Evolutionary conservation across 768 basidiomycete species (phyloP).

Genomic region (Collybia nuda): DNA sequence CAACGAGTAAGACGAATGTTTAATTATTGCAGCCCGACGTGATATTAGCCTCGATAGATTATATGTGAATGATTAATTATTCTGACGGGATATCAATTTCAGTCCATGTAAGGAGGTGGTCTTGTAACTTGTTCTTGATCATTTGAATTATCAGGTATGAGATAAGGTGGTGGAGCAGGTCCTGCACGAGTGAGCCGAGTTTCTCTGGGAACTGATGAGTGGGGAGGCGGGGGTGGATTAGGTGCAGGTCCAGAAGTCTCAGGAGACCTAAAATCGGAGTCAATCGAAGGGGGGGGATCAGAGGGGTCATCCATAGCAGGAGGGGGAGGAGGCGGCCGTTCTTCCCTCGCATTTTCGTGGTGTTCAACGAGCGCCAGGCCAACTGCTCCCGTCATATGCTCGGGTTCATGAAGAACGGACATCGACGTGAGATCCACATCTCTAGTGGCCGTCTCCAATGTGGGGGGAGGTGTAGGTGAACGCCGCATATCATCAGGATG

Average conservation of each 20-base stretch:
- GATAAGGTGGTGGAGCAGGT: slow-evolving; percentile 80
- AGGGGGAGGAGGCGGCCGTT: slow-evolving; percentile 69
- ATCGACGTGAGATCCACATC: slow-evolving; percentile 72
- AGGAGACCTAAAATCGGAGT: slow-evolving; percentile 71
- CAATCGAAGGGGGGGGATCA: slow-evolving; percentile 87
- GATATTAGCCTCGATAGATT: slow-evolving; percentile 14
- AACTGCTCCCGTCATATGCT: slow-evolving; percentile 54
- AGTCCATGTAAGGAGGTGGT: slow-evolving; percentile 68
- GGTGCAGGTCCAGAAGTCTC: slow-evolving; percentile 30
- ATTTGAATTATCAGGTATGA: slow-evolving; percentile 48
- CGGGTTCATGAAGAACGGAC: slow-evolving; percentile 54
- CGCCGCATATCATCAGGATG: slow-evolving; percentile 68
- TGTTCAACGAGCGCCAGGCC: slow-evolving; percentile 57
- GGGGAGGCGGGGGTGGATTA: slow-evolving; percentile 31
- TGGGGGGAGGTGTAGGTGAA: slow-evolving; percentile 70
- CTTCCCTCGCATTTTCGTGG: slow-evolving; percentile 34
- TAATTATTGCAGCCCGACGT: neutral
- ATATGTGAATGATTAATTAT: slow-evolving; percentile 6
- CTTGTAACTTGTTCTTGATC: slow-evolving; percentile 53
- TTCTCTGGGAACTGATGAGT: slow-evolving; percentile 27
- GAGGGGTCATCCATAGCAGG: slow-evolving; percentile 85
- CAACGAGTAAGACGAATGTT: no score
- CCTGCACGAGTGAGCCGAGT: slow-evolving; percentile 41
- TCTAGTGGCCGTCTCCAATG: slow-evolving; percentile 70
- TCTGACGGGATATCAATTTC: slow-evolving; percentile 11